Conservation (phyloP, 805 yeast genomes). For the Kluyveromyces siamensis region DNA sequence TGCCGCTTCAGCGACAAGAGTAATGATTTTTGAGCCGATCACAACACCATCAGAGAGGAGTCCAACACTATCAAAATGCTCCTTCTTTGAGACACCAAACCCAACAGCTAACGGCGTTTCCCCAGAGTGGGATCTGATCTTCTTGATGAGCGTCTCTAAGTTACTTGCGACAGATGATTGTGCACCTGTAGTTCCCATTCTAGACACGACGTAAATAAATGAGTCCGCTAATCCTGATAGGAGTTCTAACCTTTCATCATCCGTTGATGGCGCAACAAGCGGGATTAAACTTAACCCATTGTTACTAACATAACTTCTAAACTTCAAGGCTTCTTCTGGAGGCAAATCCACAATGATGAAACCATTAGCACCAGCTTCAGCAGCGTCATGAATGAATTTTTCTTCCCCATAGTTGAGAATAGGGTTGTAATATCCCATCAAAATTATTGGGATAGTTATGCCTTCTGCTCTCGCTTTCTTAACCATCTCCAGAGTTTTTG, state of each 20-base stretch:
- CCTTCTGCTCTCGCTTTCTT: slow-evolving; percentile 71
- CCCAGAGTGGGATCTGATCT: slow-evolving; percentile 69
- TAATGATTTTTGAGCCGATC: slow-evolving; percentile 80
- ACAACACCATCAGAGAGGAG: slow-evolving; percentile 88
- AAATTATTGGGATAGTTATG: slow-evolving; percentile 76
- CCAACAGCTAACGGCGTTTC: slow-evolving; percentile 90
- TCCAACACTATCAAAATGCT: slow-evolving; percentile 77
- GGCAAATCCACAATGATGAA: slow-evolving; percentile 93
- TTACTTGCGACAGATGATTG: slow-evolving; percentile 49
- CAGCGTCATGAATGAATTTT: slow-evolving; percentile 67
- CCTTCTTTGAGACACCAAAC: slow-evolving; percentile 91
- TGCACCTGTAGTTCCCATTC: slow-evolving; percentile 98
- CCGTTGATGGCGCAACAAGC: slow-evolving; percentile 92
- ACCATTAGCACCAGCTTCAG: slow-evolving; percentile 88
- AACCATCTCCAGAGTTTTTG: slow-evolving; percentile 61
- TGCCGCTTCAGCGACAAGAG: slow-evolving; percentile 55
- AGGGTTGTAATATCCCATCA: slow-evolving; percentile 99
- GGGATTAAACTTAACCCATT: slow-evolving; percentile 82
- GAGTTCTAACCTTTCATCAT: slow-evolving; percentile 74
- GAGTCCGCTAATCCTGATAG: slow-evolving; percentile 87
- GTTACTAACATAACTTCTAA: slow-evolving; percentile 62
- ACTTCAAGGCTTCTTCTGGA: slow-evolving; percentile 91
- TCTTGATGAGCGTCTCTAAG: slow-evolving; percentile 56
- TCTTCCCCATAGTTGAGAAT: slow-evolving; percentile 84
- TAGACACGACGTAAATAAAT: slow-evolving; percentile 89